Base-by-base conservation (phyloP, 2,329 filamentous ascomycete species). In the Aspergillus neotritici region DNA sequence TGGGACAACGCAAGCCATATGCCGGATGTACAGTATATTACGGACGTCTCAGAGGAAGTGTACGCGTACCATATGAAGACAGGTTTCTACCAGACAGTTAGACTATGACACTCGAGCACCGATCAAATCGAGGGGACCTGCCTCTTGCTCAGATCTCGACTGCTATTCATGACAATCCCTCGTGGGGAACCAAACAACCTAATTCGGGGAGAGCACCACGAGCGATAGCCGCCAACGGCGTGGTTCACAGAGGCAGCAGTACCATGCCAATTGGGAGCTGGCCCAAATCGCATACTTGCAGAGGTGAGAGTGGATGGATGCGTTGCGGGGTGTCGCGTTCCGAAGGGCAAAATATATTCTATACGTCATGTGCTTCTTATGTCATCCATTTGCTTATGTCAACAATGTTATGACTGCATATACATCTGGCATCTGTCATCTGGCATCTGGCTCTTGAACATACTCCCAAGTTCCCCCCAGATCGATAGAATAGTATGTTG, bases 1-100 rank as follows among this genome's bases (percentile, higher is more conserved):
- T 25, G 21, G 9, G 21, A 25, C 21, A 25, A 25, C 21, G 9
- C 7, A 25, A 25, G 7, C 21, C 21, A 25, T 25, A 8, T 25
- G 21, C 21, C 5, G 7, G 21, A 25, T 25, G 21, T 25, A 25
- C 21, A 9, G 21, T 25, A 25, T 25, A 25, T 9, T 25, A 14
- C 33, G 31, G 29, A 32, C 12, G 25, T 34, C 28, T 37, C 13
- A 15, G 6, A 28, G 34, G 21, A 25, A 25, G 7, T 25, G 21
- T 9, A 25, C 9, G 21, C 44, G 28, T 51, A 55, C 49, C 35
- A 37, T 36, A 45, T 25, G 34, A 9, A 40, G 34, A 39, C 8
- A 34, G 17, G 1, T 11, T 43, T 46, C 55, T 57, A 51, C 40
- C 3, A 33, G 8, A 25, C 5, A 8, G 38, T 51, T 45, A 49